phyloP scores from a whole-genome alignment of 805 yeast species.

The Ogataea methanolica region DNA sequence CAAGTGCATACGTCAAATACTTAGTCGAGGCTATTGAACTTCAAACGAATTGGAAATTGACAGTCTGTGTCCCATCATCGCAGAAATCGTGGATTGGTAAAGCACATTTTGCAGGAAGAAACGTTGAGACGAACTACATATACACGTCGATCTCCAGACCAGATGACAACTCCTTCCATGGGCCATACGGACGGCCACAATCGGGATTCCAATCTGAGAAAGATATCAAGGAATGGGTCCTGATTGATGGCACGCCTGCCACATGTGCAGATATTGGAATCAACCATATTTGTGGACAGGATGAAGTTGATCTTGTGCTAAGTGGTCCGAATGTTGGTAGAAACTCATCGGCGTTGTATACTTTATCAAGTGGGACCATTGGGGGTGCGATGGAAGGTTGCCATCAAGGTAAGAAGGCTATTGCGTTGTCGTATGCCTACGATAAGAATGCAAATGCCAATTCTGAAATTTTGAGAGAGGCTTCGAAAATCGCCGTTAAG shows the following conservation, averaged over 20 bases:
- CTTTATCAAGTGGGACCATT: slow-evolving; percentile 88
- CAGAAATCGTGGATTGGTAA: slow-evolving; percentile 95
- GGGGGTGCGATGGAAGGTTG: slow-evolving; percentile 97
- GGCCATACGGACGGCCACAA: slow-evolving; percentile 61
- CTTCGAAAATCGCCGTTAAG: slow-evolving; percentile 63
- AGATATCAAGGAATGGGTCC: slow-evolving; percentile 70
- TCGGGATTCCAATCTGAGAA: slow-evolving; percentile 32
- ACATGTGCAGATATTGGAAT: slow-evolving; percentile 90
- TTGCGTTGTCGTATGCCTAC: slow-evolving; percentile 88
- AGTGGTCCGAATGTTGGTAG: slow-evolving; percentile 97
- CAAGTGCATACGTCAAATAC: slow-evolving; percentile 82
- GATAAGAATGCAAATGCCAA: slow-evolving; percentile 44
- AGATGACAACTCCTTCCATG: slow-evolving; percentile 53
- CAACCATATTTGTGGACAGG: slow-evolving; percentile 53
- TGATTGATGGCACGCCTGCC: slow-evolving; percentile 93
- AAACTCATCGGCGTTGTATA: slow-evolving; percentile 83
- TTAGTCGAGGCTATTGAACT: slow-evolving; percentile 64
- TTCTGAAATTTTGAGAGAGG: slow-evolving; percentile 49
- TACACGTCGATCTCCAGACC: slow-evolving; percentile 46
- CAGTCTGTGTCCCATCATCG: slow-evolving; percentile 82
- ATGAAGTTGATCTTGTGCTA: slow-evolving; percentile 76
- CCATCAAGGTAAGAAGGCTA: slow-evolving; percentile 60
- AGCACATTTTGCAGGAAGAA: slow-evolving; percentile 85
- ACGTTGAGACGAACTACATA: slow-evolving; percentile 56
- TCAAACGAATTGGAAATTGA: slow-evolving; percentile 77